phyloP scores from a whole-genome alignment of 2,329 filamentous ascomycete species.

The Xylaria sp. region DNA sequence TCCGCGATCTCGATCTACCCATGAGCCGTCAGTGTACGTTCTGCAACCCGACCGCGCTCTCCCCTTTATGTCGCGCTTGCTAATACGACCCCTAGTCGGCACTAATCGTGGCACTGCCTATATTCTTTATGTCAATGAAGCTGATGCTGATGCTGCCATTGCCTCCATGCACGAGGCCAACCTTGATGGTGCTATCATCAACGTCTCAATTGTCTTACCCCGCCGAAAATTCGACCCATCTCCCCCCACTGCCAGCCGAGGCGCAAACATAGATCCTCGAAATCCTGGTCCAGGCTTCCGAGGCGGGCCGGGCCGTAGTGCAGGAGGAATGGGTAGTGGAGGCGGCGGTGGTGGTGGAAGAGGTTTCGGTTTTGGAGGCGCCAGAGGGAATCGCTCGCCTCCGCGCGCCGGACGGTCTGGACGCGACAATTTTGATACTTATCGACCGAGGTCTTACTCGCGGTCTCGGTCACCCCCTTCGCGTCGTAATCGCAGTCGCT shows the following conservation, averaged over 20 bases:
- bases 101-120: slow-evolving; percentile 95
- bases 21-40: slow-evolving; percentile 82
- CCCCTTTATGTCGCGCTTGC: slow-evolving; percentile 10
- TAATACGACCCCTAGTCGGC: slow-evolving; percentile 67
- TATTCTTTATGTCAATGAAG: slow-evolving; percentile 81
- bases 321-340: slow-evolving; percentile 50
- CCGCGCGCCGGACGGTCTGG: slow-evolving; percentile 41
- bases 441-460: slow-evolving; percentile 68
- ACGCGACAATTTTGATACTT: slow-evolving; percentile 63
- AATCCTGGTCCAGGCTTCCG: slow-evolving; percentile 55
- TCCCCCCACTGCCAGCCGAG: slow-evolving; percentile 76
- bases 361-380: slow-evolving; percentile 48
- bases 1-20: slow-evolving; percentile 88
- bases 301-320: slow-evolving; percentile 49
- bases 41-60: background rate
- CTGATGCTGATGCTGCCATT: slow-evolving; percentile 87
- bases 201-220: slow-evolving; percentile 89
- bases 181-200: slow-evolving; percentile 83
- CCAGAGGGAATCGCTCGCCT: slow-evolving; percentile 44
- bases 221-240: slow-evolving; percentile 83
- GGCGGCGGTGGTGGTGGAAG: slow-evolving; percentile 52
- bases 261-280: slow-evolving; percentile 68
- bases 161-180: slow-evolving; percentile 99
- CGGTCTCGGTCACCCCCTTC: slow-evolving; percentile 57
- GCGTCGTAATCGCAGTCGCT: slow-evolving; percentile 49